Evolutionary conservation across 192 early-diverging fungal genomes (phyloP).

Genomic region (Coemansia sp.): DNA sequence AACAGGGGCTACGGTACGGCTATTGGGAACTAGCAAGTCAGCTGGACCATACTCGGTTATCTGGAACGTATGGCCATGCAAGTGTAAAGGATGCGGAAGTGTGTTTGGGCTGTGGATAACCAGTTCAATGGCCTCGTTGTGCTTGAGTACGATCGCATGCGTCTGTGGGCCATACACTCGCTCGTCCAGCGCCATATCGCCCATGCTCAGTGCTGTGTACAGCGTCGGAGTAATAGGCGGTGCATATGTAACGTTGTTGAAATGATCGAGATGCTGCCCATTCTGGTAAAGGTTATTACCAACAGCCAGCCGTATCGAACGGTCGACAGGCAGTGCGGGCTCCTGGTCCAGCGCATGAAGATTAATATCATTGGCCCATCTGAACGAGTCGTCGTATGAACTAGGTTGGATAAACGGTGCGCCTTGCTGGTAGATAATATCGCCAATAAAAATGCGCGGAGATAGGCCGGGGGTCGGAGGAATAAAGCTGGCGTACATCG

Average conservation of each 20-base stretch:
- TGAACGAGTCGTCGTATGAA: background rate
- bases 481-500: slow-evolving; percentile 56
- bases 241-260: slow-evolving; percentile 70
- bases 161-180: slow-evolving; percentile 65
- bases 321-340: slow-evolving; percentile 52
- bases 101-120: slow-evolving; percentile 68
- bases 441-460: slow-evolving; percentile 52
- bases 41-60: slow-evolving; percentile 56
- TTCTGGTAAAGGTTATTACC: slow-evolving; percentile 59
- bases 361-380: slow-evolving; percentile 45
- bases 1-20: slow-evolving; percentile 3
- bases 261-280: slow-evolving; percentile 68
- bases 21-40: slow-evolving; percentile 40
- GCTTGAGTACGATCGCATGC: slow-evolving; percentile 58
- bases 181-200: slow-evolving; percentile 49
- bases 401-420: slow-evolving; percentile 43
- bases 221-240: slow-evolving; percentile 63
- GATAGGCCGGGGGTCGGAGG: slow-evolving; percentile 46
- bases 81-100: slow-evolving; percentile 73
- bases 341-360: slow-evolving; percentile 46
- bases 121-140: slow-evolving; percentile 65
- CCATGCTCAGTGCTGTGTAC: slow-evolving; percentile 62
- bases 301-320: slow-evolving; percentile 49
- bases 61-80: slow-evolving; percentile 85
- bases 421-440: slow-evolving; percentile 57